A percentile compares a stretch with the other conserved stretches of the same genome.
phyloP scores from a whole-genome alignment of 2,329 filamentous ascomycete species.

The Aspergillus quadrilineatus region DNA sequence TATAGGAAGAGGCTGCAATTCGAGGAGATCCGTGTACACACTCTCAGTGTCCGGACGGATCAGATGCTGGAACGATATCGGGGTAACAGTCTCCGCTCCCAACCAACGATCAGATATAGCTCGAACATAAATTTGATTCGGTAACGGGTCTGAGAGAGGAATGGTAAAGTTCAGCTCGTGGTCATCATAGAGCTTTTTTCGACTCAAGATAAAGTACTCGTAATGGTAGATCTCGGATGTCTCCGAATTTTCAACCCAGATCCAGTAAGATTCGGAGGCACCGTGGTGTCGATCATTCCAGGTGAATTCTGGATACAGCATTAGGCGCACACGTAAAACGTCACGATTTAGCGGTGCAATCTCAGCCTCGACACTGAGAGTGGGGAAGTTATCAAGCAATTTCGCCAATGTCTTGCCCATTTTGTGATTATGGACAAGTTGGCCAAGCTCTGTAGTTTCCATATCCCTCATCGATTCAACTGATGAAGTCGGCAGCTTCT shows the following conservation, averaged over 20 bases:
- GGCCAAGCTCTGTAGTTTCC: slow-evolving; percentile 86
- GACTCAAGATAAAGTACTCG: slow-evolving; percentile 90
- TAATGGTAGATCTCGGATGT: slow-evolving; percentile 97
- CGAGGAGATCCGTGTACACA: slow-evolving; percentile 89
- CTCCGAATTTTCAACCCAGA: slow-evolving; percentile 98
- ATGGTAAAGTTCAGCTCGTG: slow-evolving; percentile 98
- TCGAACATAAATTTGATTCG: slow-evolving; percentile 92
- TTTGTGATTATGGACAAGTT: slow-evolving; percentile 83
- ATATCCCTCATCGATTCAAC: slow-evolving; percentile 88
- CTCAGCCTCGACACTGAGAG: slow-evolving; percentile 83
- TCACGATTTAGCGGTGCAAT: slow-evolving; percentile 95
- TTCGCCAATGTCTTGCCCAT: slow-evolving; percentile 81
- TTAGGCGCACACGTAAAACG: slow-evolving; percentile 86
- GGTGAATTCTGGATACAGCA: slow-evolving; percentile 80
- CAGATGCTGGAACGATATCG: slow-evolving; percentile 95
- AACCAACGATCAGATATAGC: slow-evolving; percentile 95
- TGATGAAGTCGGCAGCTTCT: slow-evolving; percentile 69
- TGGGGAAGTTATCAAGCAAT: slow-evolving; percentile 87
- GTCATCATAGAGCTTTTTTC: slow-evolving; percentile 89
- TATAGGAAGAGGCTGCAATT: slow-evolving; percentile 86
- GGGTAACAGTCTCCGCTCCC: slow-evolving; percentile 90
- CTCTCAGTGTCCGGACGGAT: slow-evolving; percentile 97
- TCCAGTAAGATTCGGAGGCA: slow-evolving; percentile 92
- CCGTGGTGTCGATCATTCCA: slow-evolving; percentile 97
- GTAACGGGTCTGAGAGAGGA: slow-evolving; percentile 85